Percentiles rank a stretch among this genome's conserved stretches.
Conservation (phyloP, 139 green algal species). For the Tetraselmis striata region DNA sequence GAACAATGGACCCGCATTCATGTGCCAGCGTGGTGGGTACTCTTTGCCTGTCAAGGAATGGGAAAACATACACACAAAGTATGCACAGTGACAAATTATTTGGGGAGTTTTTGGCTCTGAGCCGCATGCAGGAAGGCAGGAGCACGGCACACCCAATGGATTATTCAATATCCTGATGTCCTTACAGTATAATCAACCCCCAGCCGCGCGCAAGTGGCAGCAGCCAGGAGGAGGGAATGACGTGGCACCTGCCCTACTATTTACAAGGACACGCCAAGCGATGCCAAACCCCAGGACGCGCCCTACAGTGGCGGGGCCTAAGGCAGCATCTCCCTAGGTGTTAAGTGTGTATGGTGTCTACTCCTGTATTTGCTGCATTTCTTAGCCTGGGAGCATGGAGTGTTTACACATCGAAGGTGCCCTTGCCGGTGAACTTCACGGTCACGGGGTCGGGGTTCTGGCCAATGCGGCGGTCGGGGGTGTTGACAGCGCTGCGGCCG, state of each 20-base stretch:
- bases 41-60: too few relatives aligned
- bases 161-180: not conserved
- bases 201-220: not conserved
- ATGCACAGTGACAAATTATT: too few relatives aligned
- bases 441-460: conserved; percentile 88
- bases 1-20: too few relatives aligned
- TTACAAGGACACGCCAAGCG: not conserved
- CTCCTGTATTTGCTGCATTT: not conserved
- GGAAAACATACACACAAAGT: too few relatives aligned
- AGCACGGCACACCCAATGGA: too few relatives aligned
- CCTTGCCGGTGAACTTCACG: conserved; percentile 21
- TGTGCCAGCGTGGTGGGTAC: too few relatives aligned
- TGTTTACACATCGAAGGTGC: not conserved
- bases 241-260: not conserved
- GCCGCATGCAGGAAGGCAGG: too few relatives aligned
- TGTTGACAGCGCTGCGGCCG: conserved; percentile 75
- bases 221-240: not conserved
- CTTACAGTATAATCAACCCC: not conserved
- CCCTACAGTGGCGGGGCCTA: too few relatives aligned
- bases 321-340: too few relatives aligned
- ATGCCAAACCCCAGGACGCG: not conserved
- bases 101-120: too few relatives aligned
- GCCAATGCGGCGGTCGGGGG: conserved; percentile 90
- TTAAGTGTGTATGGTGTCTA: not conserved
- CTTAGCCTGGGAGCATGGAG: too few relatives aligned